Evolutionary conservation across 192 early-diverging fungal genomes (phyloP), one percentile per base, ranked within the genome.

Genomic region (Rhizophagus sp.): DNA sequence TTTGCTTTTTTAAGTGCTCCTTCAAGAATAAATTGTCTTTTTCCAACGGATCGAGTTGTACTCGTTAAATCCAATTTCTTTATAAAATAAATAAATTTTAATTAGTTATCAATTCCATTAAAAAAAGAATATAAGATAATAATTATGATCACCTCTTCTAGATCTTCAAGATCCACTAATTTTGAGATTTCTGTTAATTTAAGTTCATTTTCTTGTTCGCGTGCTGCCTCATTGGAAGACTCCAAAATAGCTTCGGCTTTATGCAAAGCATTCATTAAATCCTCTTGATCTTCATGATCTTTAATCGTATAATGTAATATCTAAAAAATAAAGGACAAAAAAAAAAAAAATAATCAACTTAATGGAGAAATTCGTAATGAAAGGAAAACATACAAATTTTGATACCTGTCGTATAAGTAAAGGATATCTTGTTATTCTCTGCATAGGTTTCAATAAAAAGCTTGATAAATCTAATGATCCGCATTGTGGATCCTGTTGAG

Each of bases 361-460:
- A 64, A 33, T 66, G 68, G 27, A 10, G 19, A 49, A 39, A 25
- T n/a, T 27, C 0, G 7, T 19, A 22, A 62, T 66, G n/a, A 19
- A n/a, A 47, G n/a, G 27, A 19, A 36, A 27, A 69, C 34, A 39
- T 44, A n/a, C 41, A 49, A 62, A 64, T 44, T 9, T 39, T 68
- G 34, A 36, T 85, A 91, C 90, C 82, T 95, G 92, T 17, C 92
- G 89, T 33, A 99, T 87, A 17, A 98, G 87, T 62, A 99, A 85
- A 27, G 93, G 93, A 84, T 98, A 99, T 85, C 97, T 89, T 17
- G 97, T 97, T 52, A 99, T 89, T 7, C 98, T 91, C 83, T 99
- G 98, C 34, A 99, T 89, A 1, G 98, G 98, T 9, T 97, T 88
- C 27, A 98, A 88, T 47, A 96, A 84, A 75, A 92, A 96, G 36